Conservation (phyloP, 768 basidiomycete species). For the Coprinellus micaceus region DNA sequence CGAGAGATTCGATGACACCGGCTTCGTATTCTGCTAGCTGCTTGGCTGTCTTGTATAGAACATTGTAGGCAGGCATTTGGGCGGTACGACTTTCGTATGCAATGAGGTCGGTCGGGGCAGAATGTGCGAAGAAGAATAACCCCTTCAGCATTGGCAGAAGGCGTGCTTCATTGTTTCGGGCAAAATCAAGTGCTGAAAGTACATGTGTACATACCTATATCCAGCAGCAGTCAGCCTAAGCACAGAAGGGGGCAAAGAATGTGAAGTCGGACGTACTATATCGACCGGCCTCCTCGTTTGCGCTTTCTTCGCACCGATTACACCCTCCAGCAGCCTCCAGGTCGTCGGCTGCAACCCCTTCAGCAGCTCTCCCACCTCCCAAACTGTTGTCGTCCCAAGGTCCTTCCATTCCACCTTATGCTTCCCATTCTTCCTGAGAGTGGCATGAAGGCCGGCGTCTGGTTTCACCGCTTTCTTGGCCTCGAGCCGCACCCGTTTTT, state of each 20-base stretch:
- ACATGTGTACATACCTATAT: constrained; percentile 6
- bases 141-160: constrained; percentile 17
- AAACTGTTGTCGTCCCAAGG: constrained; percentile 3
- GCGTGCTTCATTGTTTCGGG: constrained; percentile 16
- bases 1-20: constrained; percentile 8
- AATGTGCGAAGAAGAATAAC: constrained; percentile 18
- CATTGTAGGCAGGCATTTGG: constrained; percentile 18
- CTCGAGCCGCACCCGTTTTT: constrained; percentile 10
- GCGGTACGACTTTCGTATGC: constrained; percentile 12
- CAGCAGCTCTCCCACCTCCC: neutral
- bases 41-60: constrained; percentile 15
- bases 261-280: neutral
- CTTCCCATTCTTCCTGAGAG: constrained; percentile 1
- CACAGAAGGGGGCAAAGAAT: constrained; percentile 1
- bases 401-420: constrained; percentile 7
- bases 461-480: constrained; percentile 10
- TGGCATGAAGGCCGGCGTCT: constrained; percentile 5
- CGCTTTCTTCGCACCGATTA: neutral
- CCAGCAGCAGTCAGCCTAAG: neutral
- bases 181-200: constrained; percentile 3
- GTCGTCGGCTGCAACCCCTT: constrained; percentile 1
- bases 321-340: neutral
- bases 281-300: neutral
- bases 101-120: constrained; percentile 13
- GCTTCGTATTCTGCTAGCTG: constrained; percentile 21